phyloP scores from a whole-genome alignment of 768 basidiomycete species.

The Chiua virens region DNA sequence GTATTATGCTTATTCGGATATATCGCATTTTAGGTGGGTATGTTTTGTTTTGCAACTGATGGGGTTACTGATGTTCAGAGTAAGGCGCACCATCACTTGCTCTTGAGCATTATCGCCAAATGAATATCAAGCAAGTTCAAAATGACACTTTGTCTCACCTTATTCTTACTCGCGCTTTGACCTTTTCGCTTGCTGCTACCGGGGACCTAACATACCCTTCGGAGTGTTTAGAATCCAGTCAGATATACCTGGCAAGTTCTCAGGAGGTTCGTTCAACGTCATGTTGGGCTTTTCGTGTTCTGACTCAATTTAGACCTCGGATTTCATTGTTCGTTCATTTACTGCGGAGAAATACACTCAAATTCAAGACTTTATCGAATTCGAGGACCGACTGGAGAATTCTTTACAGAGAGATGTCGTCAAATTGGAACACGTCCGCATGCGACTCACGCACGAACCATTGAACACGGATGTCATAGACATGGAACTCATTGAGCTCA shows the following conservation, averaged over 20 bases:
- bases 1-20: conserved; percentile 74
- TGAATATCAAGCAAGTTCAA: conserved; percentile 84
- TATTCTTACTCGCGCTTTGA: conserved; percentile 71
- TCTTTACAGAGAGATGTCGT: conserved; percentile 83
- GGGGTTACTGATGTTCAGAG: conserved; percentile 1
- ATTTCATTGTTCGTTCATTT: conserved; percentile 80
- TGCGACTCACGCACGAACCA: conserved; percentile 75
- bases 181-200: conserved; percentile 72
- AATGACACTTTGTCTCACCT: conserved; percentile 88
- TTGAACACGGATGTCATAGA: conserved; percentile 72
- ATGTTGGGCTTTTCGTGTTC: background rate
- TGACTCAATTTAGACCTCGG: conserved; percentile 56
- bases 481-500: conserved; percentile 81
- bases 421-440: conserved; percentile 82
- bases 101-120: conserved; percentile 73
- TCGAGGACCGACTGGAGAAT: conserved; percentile 79
- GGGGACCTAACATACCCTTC: conserved; percentile 76
- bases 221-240: conserved; percentile 77
- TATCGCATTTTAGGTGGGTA: conserved; percentile 76
- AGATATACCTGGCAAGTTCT: conserved; percentile 78
- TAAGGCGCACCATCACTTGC: conserved; percentile 72
- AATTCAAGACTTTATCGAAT: conserved; percentile 82
- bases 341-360: conserved; percentile 82
- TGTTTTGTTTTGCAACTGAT: background rate
- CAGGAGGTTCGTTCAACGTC: conserved; percentile 57